Percentiles rank a stretch among this genome's conserved stretches.
These are phyloP conservation scores for Mycena rebaudengoi DNA, from an alignment of 768 basidiomycete species.

Conservation along the genomic window DNA sequence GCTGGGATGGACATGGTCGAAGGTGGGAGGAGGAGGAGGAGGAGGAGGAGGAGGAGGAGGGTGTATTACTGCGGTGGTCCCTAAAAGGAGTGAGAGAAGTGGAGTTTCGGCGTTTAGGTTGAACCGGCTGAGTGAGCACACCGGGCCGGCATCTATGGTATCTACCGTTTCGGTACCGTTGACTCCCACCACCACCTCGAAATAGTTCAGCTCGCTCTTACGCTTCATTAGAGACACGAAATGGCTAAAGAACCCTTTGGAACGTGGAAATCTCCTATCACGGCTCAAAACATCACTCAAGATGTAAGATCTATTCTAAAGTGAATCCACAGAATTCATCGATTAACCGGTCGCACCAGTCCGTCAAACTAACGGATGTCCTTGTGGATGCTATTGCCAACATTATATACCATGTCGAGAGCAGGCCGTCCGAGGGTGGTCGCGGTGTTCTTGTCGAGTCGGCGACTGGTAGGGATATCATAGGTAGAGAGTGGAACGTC, in stretches of 20 bases:
- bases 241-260: conserved; percentile 57
- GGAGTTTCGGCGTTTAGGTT: too few species aligned
- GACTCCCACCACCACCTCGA: too few species aligned
- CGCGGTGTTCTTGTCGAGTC: conserved; percentile 53
- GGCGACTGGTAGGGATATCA: conserved; percentile 48
- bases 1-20: conserved; percentile 19
- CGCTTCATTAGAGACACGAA: background rate
- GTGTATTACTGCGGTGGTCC: too few species aligned
- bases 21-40: background rate
- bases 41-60: too few species aligned
- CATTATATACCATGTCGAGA: conserved; percentile 57
- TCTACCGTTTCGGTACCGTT: too few species aligned
- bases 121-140: too few species aligned
- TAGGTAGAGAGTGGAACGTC: conserved; percentile 62
- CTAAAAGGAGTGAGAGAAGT: too few species aligned
- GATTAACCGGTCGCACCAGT: conserved; percentile 11
- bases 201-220: too few species aligned
- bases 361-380: conserved; percentile 40
- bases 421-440: conserved; percentile 51
- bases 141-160: too few species aligned
- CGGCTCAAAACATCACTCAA: conserved; percentile 55
- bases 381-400: conserved; percentile 50
- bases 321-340: background rate
- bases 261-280: conserved; percentile 64
- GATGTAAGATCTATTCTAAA: conserved; percentile 36